A percentile compares a stretch with the other conserved stretches of the same genome.
These are phyloP conservation scores for Andrographis paniculata DNA, from an alignment of 305 asterid genomes.

Conservation along the genomic window DNA sequence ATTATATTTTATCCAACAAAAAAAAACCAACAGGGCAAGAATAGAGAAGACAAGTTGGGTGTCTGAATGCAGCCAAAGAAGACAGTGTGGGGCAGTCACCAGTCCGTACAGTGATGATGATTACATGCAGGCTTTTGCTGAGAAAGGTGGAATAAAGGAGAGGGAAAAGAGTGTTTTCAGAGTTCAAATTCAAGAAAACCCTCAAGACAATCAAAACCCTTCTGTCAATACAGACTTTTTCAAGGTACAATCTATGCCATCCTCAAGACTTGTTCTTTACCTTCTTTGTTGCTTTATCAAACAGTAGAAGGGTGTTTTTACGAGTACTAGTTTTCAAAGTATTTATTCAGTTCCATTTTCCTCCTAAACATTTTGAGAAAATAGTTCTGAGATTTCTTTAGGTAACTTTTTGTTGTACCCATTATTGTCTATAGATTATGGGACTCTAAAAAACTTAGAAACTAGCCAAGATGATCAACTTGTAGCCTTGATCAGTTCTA, in stretches of 20 bases:
- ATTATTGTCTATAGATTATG: no score
- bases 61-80: conserved; percentile 32
- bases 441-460: no score
- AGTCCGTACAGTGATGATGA: conserved; percentile 41
- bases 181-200: conserved; percentile 21
- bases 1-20: background rate
- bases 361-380: no score
- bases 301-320: no score
- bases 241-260: conserved; percentile 39
- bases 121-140: conserved; percentile 30
- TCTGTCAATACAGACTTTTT: conserved; percentile 28
- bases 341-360: no score
- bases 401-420: no score
- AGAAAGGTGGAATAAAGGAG: conserved; percentile 22
- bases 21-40: conserved; percentile 21
- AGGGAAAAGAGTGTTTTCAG: conserved; percentile 15
- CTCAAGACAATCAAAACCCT: conserved; percentile 27
- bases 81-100: conserved; percentile 24
- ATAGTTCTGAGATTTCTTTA: no score
- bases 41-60: conserved; percentile 19
- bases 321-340: no score
- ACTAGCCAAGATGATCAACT: no score
- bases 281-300: no score
- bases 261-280: background rate
- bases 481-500: no score